Evolutionary conservation across 768 basidiomycete species (phyloP), one percentile per base, ranked within the genome.

Genomic region (Russula emetica): DNA sequence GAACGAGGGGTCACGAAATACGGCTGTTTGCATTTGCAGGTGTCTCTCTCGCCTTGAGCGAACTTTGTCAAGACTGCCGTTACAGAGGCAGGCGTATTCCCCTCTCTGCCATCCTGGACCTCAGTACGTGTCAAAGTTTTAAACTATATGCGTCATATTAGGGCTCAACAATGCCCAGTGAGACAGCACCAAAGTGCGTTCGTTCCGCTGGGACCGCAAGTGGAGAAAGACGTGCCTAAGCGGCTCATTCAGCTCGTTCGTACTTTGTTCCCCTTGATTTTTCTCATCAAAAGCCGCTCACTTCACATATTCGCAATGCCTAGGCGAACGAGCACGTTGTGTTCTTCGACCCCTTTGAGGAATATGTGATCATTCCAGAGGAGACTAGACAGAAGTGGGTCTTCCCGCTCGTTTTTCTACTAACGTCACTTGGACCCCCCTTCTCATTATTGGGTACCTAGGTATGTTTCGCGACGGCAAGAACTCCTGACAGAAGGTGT

Each of bases 181-280:
- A 55, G 59, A 59, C 54, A 61, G 54, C 49, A 64, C 14, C 63
- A 64, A 5, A 56, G 59, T n/a, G 58, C 55, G 1, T 61, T 64
- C 40, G 54, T 60, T 11, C 63, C 58, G 7, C 47, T 64, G 11
- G 63, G 63, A 5, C 58, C 58, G 3, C 54, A 60, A 6, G 40
- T 50, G 13, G 63, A 55, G 32, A 64, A 50, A 22, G 58, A 64
- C 24, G 63, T 64, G 2, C 63, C 58, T 13, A 64, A 32, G 58
- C 58, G 63, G 20, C 63, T 64, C 11, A 42, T 60, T 30, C 53
- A 64, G 13, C 58, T 51, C 24, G 63, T 44, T 36, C 32, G 44
- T 50, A 26, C 11, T n/a, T n/a, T n/a, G n/a, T n/a, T n/a, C n/a
- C n/a, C n/a, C 40, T 47, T 24, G n/a, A 6, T 5, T 54, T 45